phyloP scores from a whole-genome alignment of 106 monocot species.

The Apostasia shenzhenica region DNA sequence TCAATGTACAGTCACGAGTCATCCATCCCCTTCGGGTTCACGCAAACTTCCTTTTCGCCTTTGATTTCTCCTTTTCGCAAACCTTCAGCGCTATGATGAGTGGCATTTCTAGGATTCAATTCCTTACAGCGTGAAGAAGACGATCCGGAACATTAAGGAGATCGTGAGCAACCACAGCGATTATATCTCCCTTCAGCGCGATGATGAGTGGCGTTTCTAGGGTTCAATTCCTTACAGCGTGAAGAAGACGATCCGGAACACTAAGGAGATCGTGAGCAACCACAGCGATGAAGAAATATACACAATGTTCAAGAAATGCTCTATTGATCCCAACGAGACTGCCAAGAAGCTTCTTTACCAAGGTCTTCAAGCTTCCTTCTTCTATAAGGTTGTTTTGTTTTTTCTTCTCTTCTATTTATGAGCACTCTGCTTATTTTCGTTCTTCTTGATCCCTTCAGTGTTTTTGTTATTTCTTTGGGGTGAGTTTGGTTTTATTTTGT shows the following conservation, averaged over 20 bases:
- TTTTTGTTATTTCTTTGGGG: too few species aligned
- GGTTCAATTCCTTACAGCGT: constrained; percentile 44
- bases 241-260: constrained; percentile 62
- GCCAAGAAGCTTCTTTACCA: constrained; percentile 72
- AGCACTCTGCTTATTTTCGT: neutral
- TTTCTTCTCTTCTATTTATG: neutral
- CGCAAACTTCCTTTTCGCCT: too few species aligned
- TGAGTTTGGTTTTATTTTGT: too few species aligned
- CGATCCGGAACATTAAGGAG: constrained; percentile 86
- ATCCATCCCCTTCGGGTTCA: too few species aligned
- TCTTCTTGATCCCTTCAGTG: too few species aligned
- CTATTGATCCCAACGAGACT: constrained; percentile 98
- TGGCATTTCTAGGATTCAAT: constrained; percentile 39
- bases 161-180: constrained; percentile 73
- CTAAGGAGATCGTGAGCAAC: constrained; percentile 77
- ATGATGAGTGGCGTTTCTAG: constrained; percentile 25
- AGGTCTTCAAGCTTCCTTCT: constrained; percentile 27
- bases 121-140: constrained; percentile 38
- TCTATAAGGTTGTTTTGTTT: neutral
- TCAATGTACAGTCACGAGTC: too few species aligned
- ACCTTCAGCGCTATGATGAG: constrained; percentile 14
- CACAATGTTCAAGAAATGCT: constrained; percentile 83
- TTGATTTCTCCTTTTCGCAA: too few species aligned
- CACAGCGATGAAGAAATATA: constrained; percentile 92
- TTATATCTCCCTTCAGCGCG: too few species aligned